Evolutionary conservation across 108 stramenopile genomes (phyloP), one percentile per base, ranked within the genome.

Genomic region (Schizochytrium sp.): DNA sequence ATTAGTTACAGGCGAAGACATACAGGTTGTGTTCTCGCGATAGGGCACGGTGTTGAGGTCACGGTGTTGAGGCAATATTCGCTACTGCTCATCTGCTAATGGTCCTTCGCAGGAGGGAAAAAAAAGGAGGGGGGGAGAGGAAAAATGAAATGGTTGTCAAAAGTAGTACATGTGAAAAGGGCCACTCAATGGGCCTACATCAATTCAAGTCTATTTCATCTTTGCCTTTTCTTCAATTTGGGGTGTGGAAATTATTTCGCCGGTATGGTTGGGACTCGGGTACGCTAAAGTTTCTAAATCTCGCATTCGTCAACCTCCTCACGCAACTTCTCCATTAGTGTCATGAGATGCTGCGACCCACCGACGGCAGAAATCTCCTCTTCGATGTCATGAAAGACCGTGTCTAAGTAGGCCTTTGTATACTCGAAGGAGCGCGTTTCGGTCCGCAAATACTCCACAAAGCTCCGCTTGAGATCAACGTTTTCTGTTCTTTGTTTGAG

Each of bases 401-500:
- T 7, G 15, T 38, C 49, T 38, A 90, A 55, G n/a, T 58, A 47
- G 3, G 55, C 15, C 13, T 76, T 59, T 19, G 89, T 90, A 46
- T 90, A 60, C 4, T 40, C 64, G 50, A 90, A 72, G 40, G 87
- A 87, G 2, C 89, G 50, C 44, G 76, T 83, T 28, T 83, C 59
- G 3, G 46, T 46, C 56, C 57, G 69, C 91, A 92, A 89, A 89
- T 89, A 88, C 46, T 91, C 47, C 7, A 92, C 88, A 4, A 97
- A 97, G 72, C 97, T 96, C 76, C 94, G 91, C 87, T 98, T 98
- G 58, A 98, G 95, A 89, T 97, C 97, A 3, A 93, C 90, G 91
- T 97, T 96, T 2, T 95, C 93, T 4, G 98, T 98, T 49, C 96
- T 91, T 89, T 97, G 96, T 92, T 97, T 98, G 72, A 98, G 91